phyloP scores from a whole-genome alignment of 1,284 basidiomycete species.

The Sporisorium sorghi region DNA sequence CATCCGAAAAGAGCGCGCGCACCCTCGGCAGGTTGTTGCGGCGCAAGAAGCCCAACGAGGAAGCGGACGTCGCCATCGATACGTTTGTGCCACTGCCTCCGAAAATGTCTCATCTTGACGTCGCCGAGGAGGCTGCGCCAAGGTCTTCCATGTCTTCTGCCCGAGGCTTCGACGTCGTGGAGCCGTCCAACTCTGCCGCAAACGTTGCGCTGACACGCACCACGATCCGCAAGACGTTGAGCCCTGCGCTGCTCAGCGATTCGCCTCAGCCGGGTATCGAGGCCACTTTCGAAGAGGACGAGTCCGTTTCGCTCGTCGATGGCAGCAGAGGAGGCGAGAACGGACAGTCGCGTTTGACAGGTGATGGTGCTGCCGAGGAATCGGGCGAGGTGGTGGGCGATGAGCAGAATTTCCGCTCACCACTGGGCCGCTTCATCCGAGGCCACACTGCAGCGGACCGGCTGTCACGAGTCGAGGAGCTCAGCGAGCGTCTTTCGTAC shows the following conservation, averaged over 20 bases:
- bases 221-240: slow-evolving; percentile 48
- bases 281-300: not conserved
- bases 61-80: slow-evolving; percentile 16
- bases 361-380: slow-evolving; percentile 17
- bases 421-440: slow-evolving; percentile 36
- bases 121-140: slow-evolving; percentile 22
- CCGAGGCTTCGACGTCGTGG: slow-evolving; percentile 21
- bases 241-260: slow-evolving; percentile 41
- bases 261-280: slow-evolving; percentile 17
- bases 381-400: slow-evolving; percentile 1
- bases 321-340: not conserved
- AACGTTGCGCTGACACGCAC: slow-evolving; percentile 20
- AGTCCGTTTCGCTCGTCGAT: slow-evolving; percentile 1
- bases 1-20: slow-evolving; percentile 23
- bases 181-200: slow-evolving; percentile 1
- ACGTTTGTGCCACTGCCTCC: slow-evolving; percentile 21
- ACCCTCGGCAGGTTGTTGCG: slow-evolving; percentile 27
- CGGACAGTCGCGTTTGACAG: not conserved
- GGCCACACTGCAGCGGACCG: slow-evolving; percentile 17
- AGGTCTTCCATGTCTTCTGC: slow-evolving; percentile 40
- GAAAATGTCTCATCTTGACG: slow-evolving; percentile 21
- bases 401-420: slow-evolving; percentile 29
- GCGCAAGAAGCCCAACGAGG: slow-evolving; percentile 24
- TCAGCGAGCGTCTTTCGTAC: slow-evolving; percentile 32
- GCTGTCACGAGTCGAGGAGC: slow-evolving; percentile 44